Conservation (phyloP, 345 rosid genomes). For the Citrus trifoliata region DNA sequence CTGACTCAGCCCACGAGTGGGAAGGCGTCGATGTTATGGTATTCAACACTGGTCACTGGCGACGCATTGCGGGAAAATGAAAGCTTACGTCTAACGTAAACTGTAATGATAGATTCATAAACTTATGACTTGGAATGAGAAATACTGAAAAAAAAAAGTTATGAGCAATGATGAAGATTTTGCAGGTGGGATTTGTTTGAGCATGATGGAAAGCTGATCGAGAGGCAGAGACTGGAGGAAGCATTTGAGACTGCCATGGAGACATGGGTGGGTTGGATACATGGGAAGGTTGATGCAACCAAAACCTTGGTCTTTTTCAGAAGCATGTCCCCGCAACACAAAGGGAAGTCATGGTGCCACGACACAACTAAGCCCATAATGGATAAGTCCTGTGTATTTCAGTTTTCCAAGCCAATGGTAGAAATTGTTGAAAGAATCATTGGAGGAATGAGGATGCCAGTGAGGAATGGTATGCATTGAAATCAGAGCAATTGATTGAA, state of each 20-base stretch:
- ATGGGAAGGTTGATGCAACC: slow-evolving; percentile 18
- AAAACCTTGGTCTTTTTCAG: slow-evolving; percentile 40
- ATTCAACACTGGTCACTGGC: slow-evolving; percentile 59
- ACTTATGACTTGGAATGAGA: neutral
- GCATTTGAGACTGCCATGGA: slow-evolving; percentile 35
- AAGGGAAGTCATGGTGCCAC: slow-evolving; percentile 32
- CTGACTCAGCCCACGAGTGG: slow-evolving; percentile 29
- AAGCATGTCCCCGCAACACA: slow-evolving; percentile 44
- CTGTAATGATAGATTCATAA: neutral
- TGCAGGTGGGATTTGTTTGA: slow-evolving; percentile 44
- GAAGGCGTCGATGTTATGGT: slow-evolving; percentile 43
- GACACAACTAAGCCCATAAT: slow-evolving; percentile 25
- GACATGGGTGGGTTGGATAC: slow-evolving; percentile 49
- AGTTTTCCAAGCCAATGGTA: slow-evolving; percentile 18
- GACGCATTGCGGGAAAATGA: slow-evolving; percentile 19
- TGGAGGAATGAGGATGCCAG: slow-evolving; percentile 27
- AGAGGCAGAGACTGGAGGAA: slow-evolving; percentile 30
- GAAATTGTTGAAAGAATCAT: slow-evolving; percentile 27
- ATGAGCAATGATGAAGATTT: neutral
- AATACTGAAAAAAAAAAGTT: neutral
- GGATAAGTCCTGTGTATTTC: slow-evolving; percentile 19
- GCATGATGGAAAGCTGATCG: slow-evolving; percentile 24
- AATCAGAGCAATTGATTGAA: slow-evolving; percentile 5
- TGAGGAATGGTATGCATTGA: slow-evolving; percentile 32
- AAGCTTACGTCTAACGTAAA: slow-evolving; percentile 19